These are phyloP conservation scores for Boletus rex-veris DNA, from an alignment of 768 basidiomycete genomes.

Conservation along the genomic window DNA sequence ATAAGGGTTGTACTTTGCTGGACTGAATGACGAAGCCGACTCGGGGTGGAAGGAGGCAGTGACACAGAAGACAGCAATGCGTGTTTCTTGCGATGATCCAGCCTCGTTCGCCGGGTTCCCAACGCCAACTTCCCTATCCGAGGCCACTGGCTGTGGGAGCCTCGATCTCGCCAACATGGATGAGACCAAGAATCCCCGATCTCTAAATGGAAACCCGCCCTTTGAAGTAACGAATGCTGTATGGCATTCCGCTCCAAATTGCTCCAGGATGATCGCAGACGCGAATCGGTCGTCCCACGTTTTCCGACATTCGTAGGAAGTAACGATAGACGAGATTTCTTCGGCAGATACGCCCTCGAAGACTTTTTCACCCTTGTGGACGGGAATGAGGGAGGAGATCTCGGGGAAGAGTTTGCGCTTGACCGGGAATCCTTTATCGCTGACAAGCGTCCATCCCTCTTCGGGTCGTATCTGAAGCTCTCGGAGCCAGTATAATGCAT, in stretches of 20 bases:
- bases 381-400: slow-evolving; percentile 75
- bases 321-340: slow-evolving; percentile 75
- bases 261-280: slow-evolving; percentile 63
- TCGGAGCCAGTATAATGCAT: slow-evolving; percentile 78
- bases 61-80: slow-evolving; percentile 75
- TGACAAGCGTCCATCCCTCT: slow-evolving; percentile 72
- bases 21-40: slow-evolving; percentile 50
- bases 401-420: slow-evolving; percentile 73
- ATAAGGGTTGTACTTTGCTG: slow-evolving; percentile 73
- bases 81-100: slow-evolving; percentile 38
- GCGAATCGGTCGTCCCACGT: slow-evolving; percentile 88
- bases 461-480: slow-evolving; percentile 58
- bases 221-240: slow-evolving; percentile 73
- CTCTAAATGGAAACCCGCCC: slow-evolving; percentile 86
- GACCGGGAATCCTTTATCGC: slow-evolving; percentile 72
- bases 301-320: slow-evolving; percentile 66
- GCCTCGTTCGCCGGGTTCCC: slow-evolving; percentile 19
- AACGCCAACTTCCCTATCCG: slow-evolving; percentile 40
- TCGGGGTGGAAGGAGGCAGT: slow-evolving; percentile 79
- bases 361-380: slow-evolving; percentile 86
- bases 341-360: slow-evolving; percentile 93
- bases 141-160: slow-evolving; percentile 33
- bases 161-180: slow-evolving; percentile 65
- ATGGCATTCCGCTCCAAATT: slow-evolving; percentile 69
- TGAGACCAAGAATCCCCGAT: slow-evolving; percentile 81